These are phyloP conservation scores for Linum lewisii DNA, from an alignment of 345 rosid species.

Conservation along the genomic window DNA sequence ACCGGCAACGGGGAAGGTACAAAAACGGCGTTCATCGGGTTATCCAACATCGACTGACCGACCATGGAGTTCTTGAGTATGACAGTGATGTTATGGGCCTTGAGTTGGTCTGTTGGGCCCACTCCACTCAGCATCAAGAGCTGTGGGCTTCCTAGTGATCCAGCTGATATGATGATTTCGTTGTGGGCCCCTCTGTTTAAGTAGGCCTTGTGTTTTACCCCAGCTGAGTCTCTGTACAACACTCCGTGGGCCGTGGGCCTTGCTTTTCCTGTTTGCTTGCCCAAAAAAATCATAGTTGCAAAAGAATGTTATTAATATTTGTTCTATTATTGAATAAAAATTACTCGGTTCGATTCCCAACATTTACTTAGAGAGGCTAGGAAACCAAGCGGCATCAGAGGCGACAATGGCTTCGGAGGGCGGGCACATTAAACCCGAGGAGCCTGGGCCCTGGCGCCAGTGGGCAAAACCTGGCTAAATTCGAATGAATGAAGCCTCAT, in stretches of 20 bases:
- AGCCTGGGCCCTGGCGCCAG: no score
- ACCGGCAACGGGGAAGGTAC: constrained; percentile 17
- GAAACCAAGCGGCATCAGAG: no score
- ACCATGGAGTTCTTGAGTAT: constrained; percentile 17
- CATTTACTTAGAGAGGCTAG: no score
- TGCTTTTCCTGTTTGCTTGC: neutral
- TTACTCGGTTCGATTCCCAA: no score
- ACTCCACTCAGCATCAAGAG: constrained; percentile 23
- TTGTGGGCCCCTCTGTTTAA: constrained; percentile 12
- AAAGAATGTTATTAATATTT: no score
- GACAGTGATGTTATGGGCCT: constrained; percentile 9
- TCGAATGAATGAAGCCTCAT: no score
- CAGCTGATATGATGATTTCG: constrained; percentile 21
- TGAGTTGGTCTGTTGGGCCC: constrained; percentile 16
- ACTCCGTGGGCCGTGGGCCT: constrained; percentile 13
- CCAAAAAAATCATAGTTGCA: neutral
- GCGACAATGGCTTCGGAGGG: no score
- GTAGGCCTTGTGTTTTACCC: constrained; percentile 13
- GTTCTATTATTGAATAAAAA: no score
- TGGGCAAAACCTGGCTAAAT: no score
- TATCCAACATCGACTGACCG: constrained; percentile 23
- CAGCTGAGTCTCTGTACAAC: constrained; percentile 11
- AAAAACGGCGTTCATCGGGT: constrained; percentile 21
- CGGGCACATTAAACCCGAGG: no score
- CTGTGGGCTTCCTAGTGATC: constrained; percentile 25